Conservation (phyloP, 495 filamentous ascomycete species). For the Podospora bellae-mahoneyi region DNA sequence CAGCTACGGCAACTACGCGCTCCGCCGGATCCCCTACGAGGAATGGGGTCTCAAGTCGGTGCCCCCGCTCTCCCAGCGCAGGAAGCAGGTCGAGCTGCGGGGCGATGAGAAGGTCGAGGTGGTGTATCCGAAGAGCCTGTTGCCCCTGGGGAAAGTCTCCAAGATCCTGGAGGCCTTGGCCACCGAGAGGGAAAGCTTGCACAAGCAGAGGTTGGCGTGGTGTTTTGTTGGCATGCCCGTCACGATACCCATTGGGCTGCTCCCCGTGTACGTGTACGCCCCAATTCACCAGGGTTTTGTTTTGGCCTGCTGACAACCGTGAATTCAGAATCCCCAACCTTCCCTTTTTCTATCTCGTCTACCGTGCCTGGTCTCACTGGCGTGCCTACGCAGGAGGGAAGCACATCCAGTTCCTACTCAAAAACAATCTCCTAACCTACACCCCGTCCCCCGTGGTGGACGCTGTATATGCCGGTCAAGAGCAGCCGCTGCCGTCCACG, state of each 20-base stretch:
- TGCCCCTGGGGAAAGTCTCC: constrained; percentile 59
- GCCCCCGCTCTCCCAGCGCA: constrained; percentile 70
- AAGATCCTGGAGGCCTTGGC: constrained; percentile 61
- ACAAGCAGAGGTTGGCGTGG: constrained; percentile 72
- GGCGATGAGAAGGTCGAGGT: constrained; percentile 69
- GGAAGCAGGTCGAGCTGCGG: constrained; percentile 58
- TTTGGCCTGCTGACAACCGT: constrained; percentile 8
- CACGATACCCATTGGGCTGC: constrained; percentile 71
- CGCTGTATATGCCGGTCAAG: constrained; percentile 60
- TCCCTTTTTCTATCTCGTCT: constrained; percentile 95
- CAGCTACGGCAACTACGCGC: constrained; percentile 75
- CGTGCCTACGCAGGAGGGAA: constrained; percentile 77
- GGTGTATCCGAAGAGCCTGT: constrained; percentile 67
- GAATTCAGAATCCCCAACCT: constrained; percentile 75
- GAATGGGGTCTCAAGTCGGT: constrained; percentile 98
- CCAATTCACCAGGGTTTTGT: too few species aligned
- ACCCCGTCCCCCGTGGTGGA: constrained; percentile 65
- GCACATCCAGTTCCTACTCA: constrained; percentile 76
- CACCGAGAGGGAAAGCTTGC: constrained; percentile 75
- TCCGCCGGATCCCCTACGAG: constrained; percentile 87
- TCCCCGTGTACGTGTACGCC: constrained; percentile 69
- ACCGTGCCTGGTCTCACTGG: constrained; percentile 69
- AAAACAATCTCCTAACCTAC: constrained; percentile 62
- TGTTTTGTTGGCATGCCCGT: constrained; percentile 80
- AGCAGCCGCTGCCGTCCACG: constrained; percentile 27